These are phyloP conservation scores for Thielaviopsis cerberus DNA, from an alignment of 2,329 filamentous ascomycete genomes.

Conservation along the genomic window DNA sequence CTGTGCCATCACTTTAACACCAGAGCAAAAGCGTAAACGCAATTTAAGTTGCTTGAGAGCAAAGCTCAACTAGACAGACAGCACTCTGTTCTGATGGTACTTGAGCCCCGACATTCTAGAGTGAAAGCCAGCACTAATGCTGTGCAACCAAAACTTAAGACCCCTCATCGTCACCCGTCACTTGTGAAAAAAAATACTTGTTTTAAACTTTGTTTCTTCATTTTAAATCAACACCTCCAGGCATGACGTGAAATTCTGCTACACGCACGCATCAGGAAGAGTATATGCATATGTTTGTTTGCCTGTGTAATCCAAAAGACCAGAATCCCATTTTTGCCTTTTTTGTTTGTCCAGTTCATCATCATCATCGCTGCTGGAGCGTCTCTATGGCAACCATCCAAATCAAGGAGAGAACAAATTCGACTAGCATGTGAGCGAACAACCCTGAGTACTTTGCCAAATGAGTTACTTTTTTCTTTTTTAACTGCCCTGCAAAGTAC, in stretches of 20 bases:
- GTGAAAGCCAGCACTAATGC: not conserved
- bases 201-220: not conserved
- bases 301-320: conserved; percentile 8
- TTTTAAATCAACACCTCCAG: not conserved
- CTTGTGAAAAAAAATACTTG: not conserved
- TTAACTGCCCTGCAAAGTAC: conserved; percentile 28
- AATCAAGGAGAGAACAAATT: conserved; percentile 3
- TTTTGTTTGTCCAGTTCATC: conserved; percentile 12
- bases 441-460: conserved; percentile 21
- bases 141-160: not conserved
- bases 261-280: conserved; percentile 3
- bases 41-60: too few species aligned
- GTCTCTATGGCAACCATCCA: conserved; percentile 9
- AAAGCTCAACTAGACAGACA: too few species aligned
- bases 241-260: not conserved
- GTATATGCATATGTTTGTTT: conserved; percentile 6
- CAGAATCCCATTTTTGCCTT: conserved; percentile 12
- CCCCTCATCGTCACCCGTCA: not conserved
- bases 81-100: not conserved
- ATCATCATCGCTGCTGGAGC: conserved; percentile 11
- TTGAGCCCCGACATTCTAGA: not conserved
- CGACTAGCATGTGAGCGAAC: conserved; percentile 9
- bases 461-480: conserved; percentile 24
- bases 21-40: too few species aligned
- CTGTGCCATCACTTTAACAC: too few species aligned